These are phyloP conservation scores for Cerioporus squamosus DNA, from an alignment of 1,284 basidiomycete species.

Conservation along the genomic window DNA sequence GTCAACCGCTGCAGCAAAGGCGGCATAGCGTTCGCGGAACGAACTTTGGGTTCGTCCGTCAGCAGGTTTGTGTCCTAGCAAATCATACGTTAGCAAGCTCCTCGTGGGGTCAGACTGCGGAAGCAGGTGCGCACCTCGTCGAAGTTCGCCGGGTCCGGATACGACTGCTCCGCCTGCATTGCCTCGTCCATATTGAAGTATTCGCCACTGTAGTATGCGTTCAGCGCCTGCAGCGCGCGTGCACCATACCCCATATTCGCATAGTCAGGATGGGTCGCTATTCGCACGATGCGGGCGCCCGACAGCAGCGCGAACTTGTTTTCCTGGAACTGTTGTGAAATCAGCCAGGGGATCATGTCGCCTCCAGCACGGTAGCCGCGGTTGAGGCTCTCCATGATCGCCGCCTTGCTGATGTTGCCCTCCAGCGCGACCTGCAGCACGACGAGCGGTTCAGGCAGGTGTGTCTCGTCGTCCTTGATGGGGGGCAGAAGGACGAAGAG, in stretches of 20 bases:
- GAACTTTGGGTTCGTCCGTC: constrained; percentile 77
- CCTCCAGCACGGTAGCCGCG: constrained; percentile 86
- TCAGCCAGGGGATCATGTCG: constrained; percentile 98
- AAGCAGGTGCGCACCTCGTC: constrained; percentile 51
- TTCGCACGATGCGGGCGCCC: constrained; percentile 90
- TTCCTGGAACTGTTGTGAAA: constrained; percentile 98
- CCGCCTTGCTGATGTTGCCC: constrained; percentile 88
- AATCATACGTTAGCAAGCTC: neutral
- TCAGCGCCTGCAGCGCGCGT: constrained; percentile 87
- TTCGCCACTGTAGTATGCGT: constrained; percentile 92
- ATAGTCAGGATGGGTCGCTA: constrained; percentile 98
- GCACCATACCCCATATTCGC: constrained; percentile 96
- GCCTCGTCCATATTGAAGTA: constrained; percentile 89
- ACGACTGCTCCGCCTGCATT: constrained; percentile 55
- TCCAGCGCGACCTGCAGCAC: constrained; percentile 97
- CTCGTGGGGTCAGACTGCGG: neutral
- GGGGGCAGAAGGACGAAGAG: constrained; percentile 96
- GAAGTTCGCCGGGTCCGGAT: constrained; percentile 64
- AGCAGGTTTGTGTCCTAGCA: constrained; percentile 56
- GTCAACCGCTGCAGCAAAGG: constrained; percentile 91
- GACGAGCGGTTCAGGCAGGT: constrained; percentile 91
- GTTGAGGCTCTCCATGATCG: constrained; percentile 85
- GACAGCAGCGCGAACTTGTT: constrained; percentile 91
- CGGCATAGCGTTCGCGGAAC: constrained; percentile 84
- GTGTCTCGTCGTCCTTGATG: constrained; percentile 83